Conservation (phyloP, 176 grass and related monocot genomes). For the Aegilops bicornis region DNA sequence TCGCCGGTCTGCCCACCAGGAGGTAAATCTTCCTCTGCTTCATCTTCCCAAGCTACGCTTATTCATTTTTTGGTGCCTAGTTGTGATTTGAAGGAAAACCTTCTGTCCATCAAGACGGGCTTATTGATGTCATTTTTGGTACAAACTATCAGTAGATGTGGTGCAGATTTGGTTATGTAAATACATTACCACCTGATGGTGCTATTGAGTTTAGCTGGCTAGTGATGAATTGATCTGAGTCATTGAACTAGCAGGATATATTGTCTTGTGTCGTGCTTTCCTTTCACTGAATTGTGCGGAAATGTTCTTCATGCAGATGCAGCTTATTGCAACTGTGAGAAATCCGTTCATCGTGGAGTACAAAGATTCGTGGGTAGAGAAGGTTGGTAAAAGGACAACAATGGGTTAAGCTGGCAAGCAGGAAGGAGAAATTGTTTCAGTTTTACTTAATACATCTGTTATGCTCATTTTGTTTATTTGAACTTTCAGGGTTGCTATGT, state of each 20-base stretch:
- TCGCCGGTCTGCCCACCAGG: conserved; percentile 86
- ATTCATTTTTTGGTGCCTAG: background rate
- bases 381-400: conserved; percentile 42
- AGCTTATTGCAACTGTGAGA: conserved; percentile 88
- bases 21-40: conserved; percentile 49
- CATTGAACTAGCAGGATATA: background rate
- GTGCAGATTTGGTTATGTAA: background rate
- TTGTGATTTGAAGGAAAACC: background rate
- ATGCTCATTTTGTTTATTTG: conserved; percentile 23
- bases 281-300: conserved; percentile 10
- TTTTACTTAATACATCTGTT: conserved; percentile 2
- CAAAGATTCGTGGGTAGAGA: conserved; percentile 99
- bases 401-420: background rate
- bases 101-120: background rate
- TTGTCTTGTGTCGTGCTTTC: background rate
- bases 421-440: conserved; percentile 7
- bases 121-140: conserved; percentile 1
- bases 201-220: conserved; percentile 15
- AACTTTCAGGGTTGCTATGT: conserved; percentile 93
- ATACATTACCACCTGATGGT: conserved; percentile 5
- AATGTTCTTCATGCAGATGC: conserved; percentile 66
- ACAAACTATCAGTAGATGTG: conserved; percentile 2
- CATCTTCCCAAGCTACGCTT: conserved; percentile 15
- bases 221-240: conserved; percentile 10
- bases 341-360: conserved; percentile 98